Conservation (phyloP, 1,284 basidiomycete genomes). For the Microbotryomycetes sp. region DNA sequence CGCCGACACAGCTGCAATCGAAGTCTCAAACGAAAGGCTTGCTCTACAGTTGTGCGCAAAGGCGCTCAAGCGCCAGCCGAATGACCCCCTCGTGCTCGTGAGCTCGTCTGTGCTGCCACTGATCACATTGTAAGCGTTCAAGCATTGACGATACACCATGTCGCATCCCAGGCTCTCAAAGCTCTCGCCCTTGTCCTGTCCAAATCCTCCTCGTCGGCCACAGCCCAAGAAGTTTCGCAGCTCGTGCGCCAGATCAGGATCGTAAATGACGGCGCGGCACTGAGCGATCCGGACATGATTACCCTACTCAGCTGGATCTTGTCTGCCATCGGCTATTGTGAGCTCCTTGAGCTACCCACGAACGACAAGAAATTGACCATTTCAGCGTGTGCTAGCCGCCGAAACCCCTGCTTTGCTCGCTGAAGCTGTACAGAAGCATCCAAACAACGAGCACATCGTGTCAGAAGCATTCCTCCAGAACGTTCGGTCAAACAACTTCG, state of each 20-base stretch:
- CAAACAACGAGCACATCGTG: constrained; percentile 69
- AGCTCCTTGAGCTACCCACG: constrained; percentile 44
- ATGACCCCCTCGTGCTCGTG: constrained; percentile 64
- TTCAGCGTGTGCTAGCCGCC: constrained; percentile 14
- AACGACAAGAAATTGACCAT: neutral
- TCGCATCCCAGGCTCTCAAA: constrained; percentile 63
- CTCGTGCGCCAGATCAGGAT: constrained; percentile 42
- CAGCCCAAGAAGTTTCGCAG: constrained; percentile 53
- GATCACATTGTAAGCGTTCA: too few relatives aligned
- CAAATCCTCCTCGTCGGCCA: neutral
- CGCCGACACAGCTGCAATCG: constrained; percentile 60
- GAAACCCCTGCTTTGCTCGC: constrained; percentile 38
- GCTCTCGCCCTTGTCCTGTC: constrained; percentile 65
- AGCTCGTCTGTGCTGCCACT: too few relatives aligned
- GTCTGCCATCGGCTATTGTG: constrained; percentile 69
- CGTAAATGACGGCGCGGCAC: constrained; percentile 59
- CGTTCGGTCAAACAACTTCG: constrained; percentile 29
- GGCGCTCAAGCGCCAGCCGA: constrained; percentile 68
- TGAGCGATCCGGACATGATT: constrained; percentile 51
- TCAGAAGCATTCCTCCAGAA: constrained; percentile 65
- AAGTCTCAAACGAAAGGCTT: constrained; percentile 73
- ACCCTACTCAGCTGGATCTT: constrained; percentile 46
- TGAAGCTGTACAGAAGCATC: constrained; percentile 49
- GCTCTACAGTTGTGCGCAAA: constrained; percentile 76
- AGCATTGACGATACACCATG: too few relatives aligned